Conservation (phyloP, 1,284 basidiomycete species). For the Coniophora puteana region DNA sequence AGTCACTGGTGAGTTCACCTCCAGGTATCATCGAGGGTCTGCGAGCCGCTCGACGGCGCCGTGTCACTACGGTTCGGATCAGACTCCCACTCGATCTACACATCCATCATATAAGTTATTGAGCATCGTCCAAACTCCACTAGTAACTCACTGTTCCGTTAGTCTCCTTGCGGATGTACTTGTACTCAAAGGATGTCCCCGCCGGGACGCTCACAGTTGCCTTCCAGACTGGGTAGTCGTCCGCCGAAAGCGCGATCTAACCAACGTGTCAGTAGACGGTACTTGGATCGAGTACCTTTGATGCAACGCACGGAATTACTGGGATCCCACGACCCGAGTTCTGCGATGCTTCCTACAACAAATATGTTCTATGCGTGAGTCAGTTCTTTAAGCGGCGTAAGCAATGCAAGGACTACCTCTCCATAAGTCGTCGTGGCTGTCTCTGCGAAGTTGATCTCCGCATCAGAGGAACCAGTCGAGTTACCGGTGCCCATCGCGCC, state of each 20-base stretch:
- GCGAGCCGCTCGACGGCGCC: conserved; percentile 36
- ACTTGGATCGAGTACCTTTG: not conserved
- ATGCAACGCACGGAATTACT: conserved; percentile 40
- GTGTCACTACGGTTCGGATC: conserved; percentile 52
- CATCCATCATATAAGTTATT: not conserved
- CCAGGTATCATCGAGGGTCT: conserved; percentile 26
- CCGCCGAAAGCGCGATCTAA: conserved; percentile 51
- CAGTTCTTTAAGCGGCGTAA: not conserved
- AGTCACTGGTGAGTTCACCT: conserved; percentile 1
- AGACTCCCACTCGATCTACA: conserved; percentile 47
- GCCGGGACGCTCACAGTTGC: conserved; percentile 46
- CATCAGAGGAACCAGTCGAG: no score
- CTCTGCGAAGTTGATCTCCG: conserved; percentile 47
- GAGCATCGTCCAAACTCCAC: not conserved
- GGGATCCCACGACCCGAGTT: conserved; percentile 50
- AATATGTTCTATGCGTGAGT: conserved; percentile 47
- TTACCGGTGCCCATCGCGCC: conserved; percentile 31
- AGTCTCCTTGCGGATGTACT: conserved; percentile 55
- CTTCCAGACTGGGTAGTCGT: conserved; percentile 55
- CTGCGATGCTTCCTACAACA: conserved; percentile 50
- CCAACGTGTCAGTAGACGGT: not conserved
- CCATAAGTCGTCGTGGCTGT: conserved; percentile 53
- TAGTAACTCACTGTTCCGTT: conserved; percentile 45
- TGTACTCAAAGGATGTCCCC: conserved; percentile 51
- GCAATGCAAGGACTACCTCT: conserved; percentile 32